Conservation (phyloP, 306 rosid species). For the Arachis stenosperma region DNA sequence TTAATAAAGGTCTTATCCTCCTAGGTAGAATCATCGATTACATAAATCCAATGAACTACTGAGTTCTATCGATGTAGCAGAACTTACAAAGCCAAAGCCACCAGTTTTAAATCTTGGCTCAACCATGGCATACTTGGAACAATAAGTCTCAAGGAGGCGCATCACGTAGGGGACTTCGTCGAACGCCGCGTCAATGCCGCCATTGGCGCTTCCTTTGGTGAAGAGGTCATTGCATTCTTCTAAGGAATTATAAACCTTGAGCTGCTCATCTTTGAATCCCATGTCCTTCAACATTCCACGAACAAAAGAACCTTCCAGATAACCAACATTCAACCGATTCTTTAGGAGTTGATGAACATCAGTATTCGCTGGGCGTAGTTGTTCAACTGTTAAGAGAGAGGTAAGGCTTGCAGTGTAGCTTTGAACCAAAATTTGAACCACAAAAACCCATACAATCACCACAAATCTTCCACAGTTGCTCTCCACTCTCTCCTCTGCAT, state of each 20-base stretch:
- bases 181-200: conserved; percentile 60
- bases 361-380: conserved; percentile 51
- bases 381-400: conserved; percentile 61
- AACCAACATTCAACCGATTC: conserved; percentile 52
- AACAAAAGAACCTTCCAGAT: conserved; percentile 50
- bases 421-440: conserved; percentile 62
- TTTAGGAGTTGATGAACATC: conserved; percentile 47
- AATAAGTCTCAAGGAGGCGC: conserved; percentile 47
- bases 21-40: no score
- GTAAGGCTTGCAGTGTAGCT: conserved; percentile 73
- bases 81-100: conserved; percentile 74
- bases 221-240: conserved; percentile 50
- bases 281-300: conserved; percentile 33
- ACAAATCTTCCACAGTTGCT: conserved; percentile 67
- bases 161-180: conserved; percentile 59
- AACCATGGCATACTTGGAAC: conserved; percentile 55
- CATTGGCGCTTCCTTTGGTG: conserved; percentile 49
- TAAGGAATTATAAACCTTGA: conserved; percentile 23
- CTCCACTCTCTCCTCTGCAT: conserved; percentile 55
- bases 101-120: conserved; percentile 53
- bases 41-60: no score
- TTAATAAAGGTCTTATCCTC: no score
- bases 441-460: conserved; percentile 65
- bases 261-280: conserved; percentile 42
- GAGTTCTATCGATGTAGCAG: background rate